A percentile compares a stretch with the other conserved stretches of the same genome.
Evolutionary conservation across 805 yeast species (phyloP).

Genomic region (Pichia scutulata): DNA sequence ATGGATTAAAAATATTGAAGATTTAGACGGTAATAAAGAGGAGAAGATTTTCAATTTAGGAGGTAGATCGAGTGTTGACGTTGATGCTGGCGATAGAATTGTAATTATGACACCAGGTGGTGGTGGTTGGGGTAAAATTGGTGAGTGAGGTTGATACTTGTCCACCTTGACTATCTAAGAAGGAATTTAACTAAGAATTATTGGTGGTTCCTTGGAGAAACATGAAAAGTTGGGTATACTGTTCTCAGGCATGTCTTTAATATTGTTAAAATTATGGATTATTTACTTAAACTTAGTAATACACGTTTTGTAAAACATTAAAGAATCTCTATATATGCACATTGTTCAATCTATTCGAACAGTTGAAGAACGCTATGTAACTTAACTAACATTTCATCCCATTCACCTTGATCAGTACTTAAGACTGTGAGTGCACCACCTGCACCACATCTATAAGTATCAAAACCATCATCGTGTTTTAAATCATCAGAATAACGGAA

Average conservation of each 20-base stretch:
- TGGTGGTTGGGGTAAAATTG: constrained; percentile 62
- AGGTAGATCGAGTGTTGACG: constrained; percentile 59
- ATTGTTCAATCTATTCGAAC: constrained; percentile 30
- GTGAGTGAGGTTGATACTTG: not conserved
- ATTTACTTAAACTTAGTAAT: too few species aligned
- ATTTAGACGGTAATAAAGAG: constrained; percentile 27
- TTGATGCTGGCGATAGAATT: constrained; percentile 57
- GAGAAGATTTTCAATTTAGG: constrained; percentile 47
- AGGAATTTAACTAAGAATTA: constrained; percentile 14
- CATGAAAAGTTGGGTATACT: constrained; percentile 27
- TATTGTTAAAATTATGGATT: too few species aligned
- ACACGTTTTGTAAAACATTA: too few species aligned
- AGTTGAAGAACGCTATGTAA: constrained; percentile 73
- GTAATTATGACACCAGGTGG: constrained; percentile 78
- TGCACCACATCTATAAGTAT: constrained; percentile 84
- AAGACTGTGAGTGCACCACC: constrained; percentile 96
- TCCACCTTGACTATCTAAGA: not conserved
- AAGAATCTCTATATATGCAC: not conserved
- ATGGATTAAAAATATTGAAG: constrained; percentile 32
- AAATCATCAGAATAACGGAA: constrained; percentile 53
- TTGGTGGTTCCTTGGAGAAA: constrained; percentile 27
- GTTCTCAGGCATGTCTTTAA: constrained; percentile 12
- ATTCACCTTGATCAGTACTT: constrained; percentile 76
- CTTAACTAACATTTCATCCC: constrained; percentile 85
- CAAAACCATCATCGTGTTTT: constrained; percentile 10